A percentile compares a stretch with the other conserved stretches of the same genome.
These are phyloP conservation scores for Kernera saxatilis DNA, from an alignment of 345 rosid species.

Conservation along the genomic window DNA sequence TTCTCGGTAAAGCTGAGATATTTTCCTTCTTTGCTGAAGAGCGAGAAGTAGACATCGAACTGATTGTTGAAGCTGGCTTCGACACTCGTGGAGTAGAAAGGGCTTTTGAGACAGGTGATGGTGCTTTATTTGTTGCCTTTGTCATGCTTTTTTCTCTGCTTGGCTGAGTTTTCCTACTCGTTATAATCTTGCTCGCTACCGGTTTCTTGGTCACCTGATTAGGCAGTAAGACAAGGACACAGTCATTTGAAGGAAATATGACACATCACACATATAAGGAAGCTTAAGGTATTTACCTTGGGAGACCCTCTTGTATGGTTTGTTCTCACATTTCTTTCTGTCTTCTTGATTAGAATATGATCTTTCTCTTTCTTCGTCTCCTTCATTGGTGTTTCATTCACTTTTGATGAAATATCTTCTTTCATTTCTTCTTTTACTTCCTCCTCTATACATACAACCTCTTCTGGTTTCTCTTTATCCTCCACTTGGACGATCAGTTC, in stretches of 20 bases:
- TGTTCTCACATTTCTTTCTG: conserved; percentile 22
- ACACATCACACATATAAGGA: not conserved
- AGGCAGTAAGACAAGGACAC: conserved; percentile 31
- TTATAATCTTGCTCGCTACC: not conserved
- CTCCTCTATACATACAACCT: not conserved
- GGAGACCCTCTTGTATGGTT: conserved; percentile 35
- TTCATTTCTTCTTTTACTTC: conserved; percentile 19
- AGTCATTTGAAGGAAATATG: not conserved
- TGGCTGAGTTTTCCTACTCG: conserved; percentile 10
- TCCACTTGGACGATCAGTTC: conserved; percentile 1
- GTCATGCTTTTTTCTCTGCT: conserved; percentile 10
- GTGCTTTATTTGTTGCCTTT: conserved; percentile 25
- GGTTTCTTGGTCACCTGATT: conserved; percentile 31
- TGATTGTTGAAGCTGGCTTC: conserved; percentile 38
- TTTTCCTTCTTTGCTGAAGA: conserved; percentile 26
- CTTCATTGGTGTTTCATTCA: conserved; percentile 18
- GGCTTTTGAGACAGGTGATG: conserved; percentile 29
- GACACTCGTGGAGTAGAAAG: conserved; percentile 41
- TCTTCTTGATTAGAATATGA: conserved; percentile 11
- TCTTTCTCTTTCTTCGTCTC: conserved; percentile 29
- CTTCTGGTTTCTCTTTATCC: conserved; percentile 22
- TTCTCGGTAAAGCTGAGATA: conserved; percentile 29
- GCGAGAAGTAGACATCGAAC: conserved; percentile 28
- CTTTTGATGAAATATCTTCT: conserved; percentile 22
- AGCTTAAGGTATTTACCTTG: conserved; percentile 40